phyloP scores from a whole-genome alignment of 164 flowering plant species.

The Euptelea pleiosperma region DNA sequence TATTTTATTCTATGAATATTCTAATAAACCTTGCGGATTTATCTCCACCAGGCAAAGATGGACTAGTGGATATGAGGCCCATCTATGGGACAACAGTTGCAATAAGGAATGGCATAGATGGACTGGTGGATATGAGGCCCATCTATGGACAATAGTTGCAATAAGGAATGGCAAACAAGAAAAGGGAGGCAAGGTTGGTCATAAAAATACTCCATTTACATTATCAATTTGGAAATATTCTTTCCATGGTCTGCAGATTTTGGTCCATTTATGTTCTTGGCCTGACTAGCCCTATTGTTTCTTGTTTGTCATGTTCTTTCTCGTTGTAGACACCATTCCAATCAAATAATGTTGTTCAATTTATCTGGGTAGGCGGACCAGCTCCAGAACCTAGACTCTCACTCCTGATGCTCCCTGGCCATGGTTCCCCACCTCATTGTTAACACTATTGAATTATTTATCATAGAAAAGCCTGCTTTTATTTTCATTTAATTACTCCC shows the following conservation, averaged over 20 bases:
- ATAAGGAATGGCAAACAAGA: conserved; percentile 89
- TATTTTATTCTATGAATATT: neutral
- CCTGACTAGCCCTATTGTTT: conserved; percentile 28
- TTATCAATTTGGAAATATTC: conserved; percentile 15
- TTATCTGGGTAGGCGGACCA: conserved; percentile 78
- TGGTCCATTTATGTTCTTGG: conserved; percentile 20
- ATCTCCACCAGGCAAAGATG: conserved; percentile 39
- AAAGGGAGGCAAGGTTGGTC: conserved; percentile 93
- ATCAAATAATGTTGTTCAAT: conserved; percentile 40
- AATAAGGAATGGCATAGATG: too few species aligned
- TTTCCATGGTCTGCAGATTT: conserved; percentile 11
- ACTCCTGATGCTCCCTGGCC: too few species aligned
- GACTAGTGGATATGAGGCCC: too few species aligned
- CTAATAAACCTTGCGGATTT: neutral
- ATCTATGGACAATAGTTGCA: conserved; percentile 92
- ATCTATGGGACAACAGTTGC: too few species aligned
- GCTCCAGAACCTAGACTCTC: too few species aligned
- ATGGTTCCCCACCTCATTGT: too few species aligned
- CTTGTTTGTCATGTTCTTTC: conserved; percentile 28
- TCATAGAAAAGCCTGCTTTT: neutral
- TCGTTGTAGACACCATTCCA: conserved; percentile 24
- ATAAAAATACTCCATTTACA: conserved; percentile 5
- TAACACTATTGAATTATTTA: neutral
- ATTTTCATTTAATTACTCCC: neutral
- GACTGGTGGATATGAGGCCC: conserved; percentile 96